These are phyloP conservation scores for Pachyrhizus erosus DNA, from an alignment of 306 rosid genomes.

Conservation along the genomic window DNA sequence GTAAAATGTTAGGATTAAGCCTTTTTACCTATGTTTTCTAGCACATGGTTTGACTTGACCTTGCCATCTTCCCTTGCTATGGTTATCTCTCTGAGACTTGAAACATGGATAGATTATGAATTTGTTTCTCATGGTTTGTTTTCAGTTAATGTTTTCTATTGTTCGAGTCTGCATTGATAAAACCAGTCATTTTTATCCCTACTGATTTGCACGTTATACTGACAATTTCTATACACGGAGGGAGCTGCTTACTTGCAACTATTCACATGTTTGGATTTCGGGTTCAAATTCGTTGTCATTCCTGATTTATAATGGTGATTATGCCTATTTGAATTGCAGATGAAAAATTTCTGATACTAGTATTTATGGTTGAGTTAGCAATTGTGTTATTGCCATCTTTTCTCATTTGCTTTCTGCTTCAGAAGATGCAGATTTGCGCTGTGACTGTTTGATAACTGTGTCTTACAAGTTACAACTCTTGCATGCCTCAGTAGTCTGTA, in stretches of 20 bases:
- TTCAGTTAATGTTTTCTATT: neutral
- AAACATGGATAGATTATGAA: neutral
- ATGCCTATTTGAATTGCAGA: neutral
- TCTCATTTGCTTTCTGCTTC: neutral
- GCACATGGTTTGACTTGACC: neutral
- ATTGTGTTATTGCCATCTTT: neutral
- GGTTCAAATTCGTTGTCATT: neutral
- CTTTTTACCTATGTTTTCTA: neutral
- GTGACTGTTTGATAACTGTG: neutral
- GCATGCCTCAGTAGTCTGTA: neutral
- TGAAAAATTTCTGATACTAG: neutral
- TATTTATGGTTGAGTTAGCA: neutral
- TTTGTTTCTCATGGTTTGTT: neutral
- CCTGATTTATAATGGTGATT: neutral
- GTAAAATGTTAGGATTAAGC: neutral
- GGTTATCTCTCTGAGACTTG: neutral
- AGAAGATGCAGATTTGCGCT: neutral
- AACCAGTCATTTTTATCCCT: neutral
- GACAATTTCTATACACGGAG: neutral
- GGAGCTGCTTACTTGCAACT: neutral
- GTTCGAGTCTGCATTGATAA: neutral
- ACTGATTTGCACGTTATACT: neutral
- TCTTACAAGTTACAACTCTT: neutral
- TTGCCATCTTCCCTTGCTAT: constrained; percentile 5
- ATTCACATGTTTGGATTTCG: neutral